Percentiles rank a stretch among this genome's conserved stretches.
phyloP scores from a whole-genome alignment of 2,329 filamentous ascomycete species.

The Plectosphaerella cucumerina region DNA sequence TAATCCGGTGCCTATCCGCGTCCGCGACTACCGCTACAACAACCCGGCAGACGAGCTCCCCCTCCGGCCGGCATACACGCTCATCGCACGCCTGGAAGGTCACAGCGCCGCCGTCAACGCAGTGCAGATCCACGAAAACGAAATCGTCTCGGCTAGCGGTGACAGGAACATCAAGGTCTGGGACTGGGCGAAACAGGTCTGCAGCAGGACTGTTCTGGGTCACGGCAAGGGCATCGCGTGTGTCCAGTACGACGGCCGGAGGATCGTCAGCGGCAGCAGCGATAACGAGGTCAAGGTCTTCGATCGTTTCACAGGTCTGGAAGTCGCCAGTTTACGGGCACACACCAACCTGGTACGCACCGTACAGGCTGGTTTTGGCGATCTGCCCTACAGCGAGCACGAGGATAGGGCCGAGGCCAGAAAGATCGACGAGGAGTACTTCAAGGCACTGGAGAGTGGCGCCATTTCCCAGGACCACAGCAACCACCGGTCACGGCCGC shows the following conservation, averaged over 20 bases:
- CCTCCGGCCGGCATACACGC: constrained; percentile 61
- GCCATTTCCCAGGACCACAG: constrained; percentile 31
- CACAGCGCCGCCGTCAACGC: constrained; percentile 93
- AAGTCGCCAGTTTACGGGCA: constrained; percentile 81
- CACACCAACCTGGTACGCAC: constrained; percentile 86
- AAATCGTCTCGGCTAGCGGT: constrained; percentile 91
- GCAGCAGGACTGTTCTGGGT: constrained; percentile 73
- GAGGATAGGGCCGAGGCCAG: constrained; percentile 71
- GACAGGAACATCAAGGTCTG: constrained; percentile 93
- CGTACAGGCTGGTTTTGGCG: constrained; percentile 90
- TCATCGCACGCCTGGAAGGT: constrained; percentile 76
- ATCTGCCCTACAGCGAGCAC: constrained; percentile 73
- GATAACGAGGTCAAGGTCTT: constrained; percentile 96
- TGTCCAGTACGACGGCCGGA: constrained; percentile 89
- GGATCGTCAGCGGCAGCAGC: constrained; percentile 93
- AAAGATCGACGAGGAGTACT: constrained; percentile 69
- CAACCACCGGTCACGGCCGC: constrained; percentile 30
- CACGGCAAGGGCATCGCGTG: constrained; percentile 96
- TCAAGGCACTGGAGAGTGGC: constrained; percentile 52
- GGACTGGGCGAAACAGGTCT: constrained; percentile 78
- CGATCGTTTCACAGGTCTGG: constrained; percentile 77
- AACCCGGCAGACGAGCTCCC: constrained; percentile 41
- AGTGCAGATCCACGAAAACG: constrained; percentile 80
- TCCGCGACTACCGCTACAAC: constrained; percentile 53
- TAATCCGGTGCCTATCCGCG: constrained; percentile 46